Evolutionary conservation across 306 rosid genomes (phyloP).

Genomic region (Lathyrus oleraceus): DNA sequence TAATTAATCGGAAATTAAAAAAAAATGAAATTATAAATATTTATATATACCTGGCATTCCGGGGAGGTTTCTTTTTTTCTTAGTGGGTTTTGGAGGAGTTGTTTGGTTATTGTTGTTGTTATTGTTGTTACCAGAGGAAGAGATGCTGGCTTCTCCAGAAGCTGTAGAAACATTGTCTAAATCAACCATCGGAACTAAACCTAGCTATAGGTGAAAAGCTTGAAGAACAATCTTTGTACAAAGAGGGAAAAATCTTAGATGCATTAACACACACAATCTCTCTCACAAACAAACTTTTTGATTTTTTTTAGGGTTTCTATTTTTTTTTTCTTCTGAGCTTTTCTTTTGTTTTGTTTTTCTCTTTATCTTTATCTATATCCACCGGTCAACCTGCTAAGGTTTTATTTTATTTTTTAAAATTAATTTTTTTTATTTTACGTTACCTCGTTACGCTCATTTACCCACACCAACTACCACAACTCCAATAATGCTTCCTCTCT

Average conservation of each 20-base stretch:
- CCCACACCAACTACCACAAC: conserved; percentile 71
- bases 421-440: not conserved
- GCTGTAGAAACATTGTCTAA: conserved; percentile 70
- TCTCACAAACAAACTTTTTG: conserved; percentile 38
- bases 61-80: conserved; percentile 83
- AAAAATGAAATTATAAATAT: not conserved
- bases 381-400: conserved; percentile 61
- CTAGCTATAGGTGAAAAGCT: not conserved
- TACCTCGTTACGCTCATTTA: conserved; percentile 33
- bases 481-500: conserved; percentile 34
- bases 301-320: conserved; percentile 3
- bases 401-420: not conserved
- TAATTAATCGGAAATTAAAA: not conserved
- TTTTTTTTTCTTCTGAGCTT: conserved; percentile 1
- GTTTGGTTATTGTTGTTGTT: not conserved
- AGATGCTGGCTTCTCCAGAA: conserved; percentile 84
- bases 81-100: conserved; percentile 46
- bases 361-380: conserved; percentile 40
- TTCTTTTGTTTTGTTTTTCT: not conserved
- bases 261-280: conserved; percentile 42
- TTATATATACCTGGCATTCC: conserved; percentile 83
- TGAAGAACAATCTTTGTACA: conserved; percentile 31
- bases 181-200: conserved; percentile 58
- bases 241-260: conserved; percentile 40
- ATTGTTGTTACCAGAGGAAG: conserved; percentile 64